Percentiles rank a stretch among this genome's conserved stretches.
Conservation (phyloP, 2,329 filamentous ascomycete genomes). For the Coccinonectria pachysandricola region DNA sequence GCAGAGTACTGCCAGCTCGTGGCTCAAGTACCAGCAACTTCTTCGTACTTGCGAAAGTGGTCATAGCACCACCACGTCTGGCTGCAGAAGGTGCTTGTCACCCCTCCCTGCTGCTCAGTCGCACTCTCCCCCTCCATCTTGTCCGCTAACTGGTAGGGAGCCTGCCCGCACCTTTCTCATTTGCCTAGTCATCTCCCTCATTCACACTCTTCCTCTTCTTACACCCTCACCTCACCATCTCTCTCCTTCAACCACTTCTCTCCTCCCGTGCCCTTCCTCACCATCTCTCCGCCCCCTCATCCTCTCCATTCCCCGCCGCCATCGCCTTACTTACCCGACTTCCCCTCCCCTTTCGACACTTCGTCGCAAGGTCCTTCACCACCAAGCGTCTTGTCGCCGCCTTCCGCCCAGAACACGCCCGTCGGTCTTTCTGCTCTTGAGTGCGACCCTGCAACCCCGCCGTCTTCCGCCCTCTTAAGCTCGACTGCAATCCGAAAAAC, state of each 20-base stretch:
- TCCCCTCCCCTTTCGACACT: conserved; percentile 15
- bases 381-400: conserved; percentile 13
- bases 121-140: conserved; percentile 10
- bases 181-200: conserved; percentile 10
- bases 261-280: conserved; percentile 15
- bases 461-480: conserved; percentile 21
- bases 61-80: conserved; percentile 11
- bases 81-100: no score
- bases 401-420: conserved; percentile 6
- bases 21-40: conserved; percentile 2
- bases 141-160: conserved; percentile 4
- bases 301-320: conserved; percentile 11
- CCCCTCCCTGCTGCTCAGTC: conserved; percentile 6
- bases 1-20: no score
- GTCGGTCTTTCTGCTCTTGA: conserved; percentile 12
- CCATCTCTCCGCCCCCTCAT: conserved; percentile 14
- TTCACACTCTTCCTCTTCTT: conserved; percentile 8
- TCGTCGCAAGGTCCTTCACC: conserved; percentile 14
- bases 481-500: conserved; percentile 21
- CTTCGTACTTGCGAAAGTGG: conserved; percentile 3
- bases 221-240: conserved; percentile 10
- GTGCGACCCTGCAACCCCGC: conserved; percentile 23
- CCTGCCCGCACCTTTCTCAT: no score
- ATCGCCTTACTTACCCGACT: conserved; percentile 16
- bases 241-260: conserved; percentile 22